Percentiles rank a stretch among this genome's conserved stretches.
phyloP scores from a whole-genome alignment of 139 green algal genomes.

The Coelastrella sp. region DNA sequence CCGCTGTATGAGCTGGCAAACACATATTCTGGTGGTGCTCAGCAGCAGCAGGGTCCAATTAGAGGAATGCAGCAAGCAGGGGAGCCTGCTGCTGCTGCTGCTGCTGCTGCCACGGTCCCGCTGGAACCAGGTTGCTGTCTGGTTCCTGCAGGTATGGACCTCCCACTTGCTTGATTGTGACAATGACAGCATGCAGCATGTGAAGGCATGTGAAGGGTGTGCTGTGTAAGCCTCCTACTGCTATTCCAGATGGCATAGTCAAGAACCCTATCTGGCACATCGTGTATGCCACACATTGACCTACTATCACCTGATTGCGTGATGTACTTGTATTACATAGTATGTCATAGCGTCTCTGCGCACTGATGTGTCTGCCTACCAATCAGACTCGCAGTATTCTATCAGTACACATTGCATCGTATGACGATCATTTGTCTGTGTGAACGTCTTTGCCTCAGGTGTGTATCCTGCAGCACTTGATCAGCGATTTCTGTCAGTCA shows the following conservation, averaged over 20 bases:
- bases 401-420: too few species aligned
- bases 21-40: neutral
- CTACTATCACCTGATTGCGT: too few species aligned
- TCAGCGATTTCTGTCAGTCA: neutral
- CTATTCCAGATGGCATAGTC: too few species aligned
- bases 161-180: too few species aligned
- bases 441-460: neutral
- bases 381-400: too few species aligned
- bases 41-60: slow-evolving; percentile 33
- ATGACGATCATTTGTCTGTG: neutral
- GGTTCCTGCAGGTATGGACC: slow-evolving; percentile 35
- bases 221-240: neutral
- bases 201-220: neutral
- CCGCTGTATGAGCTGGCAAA: slow-evolving; percentile 48
- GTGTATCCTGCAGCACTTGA: slow-evolving; percentile 7
- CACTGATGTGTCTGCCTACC: too few species aligned
- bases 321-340: too few species aligned
- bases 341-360: too few species aligned
- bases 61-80: slow-evolving; percentile 32
- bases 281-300: too few species aligned
- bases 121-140: slow-evolving; percentile 4
- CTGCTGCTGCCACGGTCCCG: neutral
- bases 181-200: too few species aligned
- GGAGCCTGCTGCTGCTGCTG: neutral
- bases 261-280: too few species aligned